A percentile compares a stretch with the other conserved stretches of the same genome.
Evolutionary conservation across 2,329 filamentous ascomycete genomes (phyloP).

Genomic region (Pyricularia sp.): DNA sequence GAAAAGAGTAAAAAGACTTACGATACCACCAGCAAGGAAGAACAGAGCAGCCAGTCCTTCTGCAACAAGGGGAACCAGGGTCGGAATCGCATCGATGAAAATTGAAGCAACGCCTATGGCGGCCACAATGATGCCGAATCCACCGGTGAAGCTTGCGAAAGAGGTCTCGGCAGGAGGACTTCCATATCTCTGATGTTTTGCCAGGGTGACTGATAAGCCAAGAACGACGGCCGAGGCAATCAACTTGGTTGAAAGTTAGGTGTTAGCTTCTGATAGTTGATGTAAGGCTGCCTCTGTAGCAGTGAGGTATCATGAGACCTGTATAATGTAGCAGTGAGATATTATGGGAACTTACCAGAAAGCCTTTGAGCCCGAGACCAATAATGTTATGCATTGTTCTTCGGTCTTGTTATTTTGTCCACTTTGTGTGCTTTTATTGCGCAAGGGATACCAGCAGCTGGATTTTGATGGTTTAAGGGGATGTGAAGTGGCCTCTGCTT

Average conservation of each 20-base stretch:
- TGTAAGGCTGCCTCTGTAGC: background rate
- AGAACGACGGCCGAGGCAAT: slow-evolving; percentile 19
- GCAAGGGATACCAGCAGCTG: background rate
- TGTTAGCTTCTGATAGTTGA: background rate
- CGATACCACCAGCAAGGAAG: slow-evolving; percentile 20
- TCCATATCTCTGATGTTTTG: slow-evolving; percentile 16
- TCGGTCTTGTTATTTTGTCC: background rate
- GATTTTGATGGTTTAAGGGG: background rate
- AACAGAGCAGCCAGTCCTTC: slow-evolving; percentile 17
- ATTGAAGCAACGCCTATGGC: slow-evolving; percentile 14
- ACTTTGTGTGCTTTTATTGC: background rate
- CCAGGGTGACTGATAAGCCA: slow-evolving; percentile 17
- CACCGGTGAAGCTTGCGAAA: slow-evolving; percentile 19
- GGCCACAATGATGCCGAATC: slow-evolving; percentile 18
- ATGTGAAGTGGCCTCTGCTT: background rate
- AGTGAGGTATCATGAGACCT: background rate
- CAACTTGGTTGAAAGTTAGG: slow-evolving; percentile 10
- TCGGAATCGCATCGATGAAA: slow-evolving; percentile 17
- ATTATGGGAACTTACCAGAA: slow-evolving; percentile 3
- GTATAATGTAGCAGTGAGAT: background rate
- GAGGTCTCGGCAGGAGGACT: slow-evolving; percentile 17
- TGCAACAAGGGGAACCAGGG: slow-evolving; percentile 11
- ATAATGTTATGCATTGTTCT: slow-evolving; percentile 2
- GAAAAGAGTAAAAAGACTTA: background rate
- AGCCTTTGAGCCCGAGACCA: slow-evolving; percentile 4